phyloP scores from a whole-genome alignment of 768 basidiomycete species.

The Collybiopsis confluens region DNA sequence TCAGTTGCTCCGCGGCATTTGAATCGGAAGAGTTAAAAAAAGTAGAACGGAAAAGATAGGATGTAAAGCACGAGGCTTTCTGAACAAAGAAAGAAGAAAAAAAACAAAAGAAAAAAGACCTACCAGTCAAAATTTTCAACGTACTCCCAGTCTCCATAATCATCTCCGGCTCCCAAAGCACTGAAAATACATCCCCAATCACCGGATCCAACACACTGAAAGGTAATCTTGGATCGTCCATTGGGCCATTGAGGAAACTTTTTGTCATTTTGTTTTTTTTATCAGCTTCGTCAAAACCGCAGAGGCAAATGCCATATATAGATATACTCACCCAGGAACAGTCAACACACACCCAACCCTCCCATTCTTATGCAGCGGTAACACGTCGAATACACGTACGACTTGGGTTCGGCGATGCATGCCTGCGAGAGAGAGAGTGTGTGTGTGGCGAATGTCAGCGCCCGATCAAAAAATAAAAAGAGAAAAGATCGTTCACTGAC shows the following conservation, averaged over 20 bases:
- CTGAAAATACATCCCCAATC: constrained; percentile 93
- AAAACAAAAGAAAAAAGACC: no score
- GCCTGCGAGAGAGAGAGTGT: no score
- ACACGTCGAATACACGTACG: constrained; percentile 90
- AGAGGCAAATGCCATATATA: no score
- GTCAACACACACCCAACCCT: constrained; percentile 94
- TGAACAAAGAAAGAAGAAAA: background rate
- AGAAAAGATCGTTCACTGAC: no score
- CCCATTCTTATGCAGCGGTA: constrained; percentile 96
- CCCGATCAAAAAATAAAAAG: no score
- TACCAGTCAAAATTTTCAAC: constrained; percentile 84
- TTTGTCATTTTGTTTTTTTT: no score
- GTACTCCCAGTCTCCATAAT: constrained; percentile 95
- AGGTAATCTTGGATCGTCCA: constrained; percentile 93
- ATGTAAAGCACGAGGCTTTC: no score
- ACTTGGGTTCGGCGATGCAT: constrained; percentile 87
- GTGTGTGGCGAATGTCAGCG: no score
- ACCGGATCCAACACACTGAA: constrained; percentile 96
- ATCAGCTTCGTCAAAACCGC: no score
- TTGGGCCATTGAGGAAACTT: constrained; percentile 86
- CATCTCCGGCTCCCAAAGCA: constrained; percentile 99
- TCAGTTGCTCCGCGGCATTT: no score
- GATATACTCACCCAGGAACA: constrained; percentile 81
- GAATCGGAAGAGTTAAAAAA: no score
- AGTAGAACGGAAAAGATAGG: no score